Conservation (phyloP, 768 basidiomycete genomes). For the Termitomyces sp. region DNA sequence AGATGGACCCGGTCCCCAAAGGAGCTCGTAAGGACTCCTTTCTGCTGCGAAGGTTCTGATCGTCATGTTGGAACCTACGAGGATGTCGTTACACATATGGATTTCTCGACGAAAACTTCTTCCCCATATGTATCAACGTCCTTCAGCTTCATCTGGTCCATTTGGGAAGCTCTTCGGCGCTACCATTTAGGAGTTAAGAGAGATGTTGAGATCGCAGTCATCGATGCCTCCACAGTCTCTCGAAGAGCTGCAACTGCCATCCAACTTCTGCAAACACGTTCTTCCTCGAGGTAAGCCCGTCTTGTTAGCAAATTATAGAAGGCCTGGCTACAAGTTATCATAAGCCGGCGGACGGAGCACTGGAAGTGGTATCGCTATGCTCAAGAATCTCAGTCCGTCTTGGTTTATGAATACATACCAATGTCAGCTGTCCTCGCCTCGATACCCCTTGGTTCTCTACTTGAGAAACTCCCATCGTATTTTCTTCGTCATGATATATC, state of each 20-base stretch:
- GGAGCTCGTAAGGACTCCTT: slow-evolving; percentile 17
- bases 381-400: slow-evolving; percentile 70
- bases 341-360: slow-evolving; percentile 34
- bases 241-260: slow-evolving; percentile 59
- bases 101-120: slow-evolving; percentile 68
- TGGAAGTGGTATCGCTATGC: slow-evolving; percentile 78
- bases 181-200: slow-evolving; percentile 70
- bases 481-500: slow-evolving; percentile 35
- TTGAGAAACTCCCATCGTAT: slow-evolving; percentile 70
- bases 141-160: slow-evolving; percentile 77
- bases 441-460: slow-evolving; percentile 57
- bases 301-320: neutral
- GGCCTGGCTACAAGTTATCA: neutral
- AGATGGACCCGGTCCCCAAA: slow-evolving; percentile 32
- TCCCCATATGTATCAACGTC: slow-evolving; percentile 73
- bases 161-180: slow-evolving; percentile 79
- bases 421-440: slow-evolving; percentile 62
- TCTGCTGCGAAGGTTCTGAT: neutral
- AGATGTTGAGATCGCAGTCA: slow-evolving; percentile 72
- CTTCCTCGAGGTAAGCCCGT: slow-evolving; percentile 50
- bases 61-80: slow-evolving; percentile 36
- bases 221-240: slow-evolving; percentile 58
- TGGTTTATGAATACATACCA: slow-evolving; percentile 66
- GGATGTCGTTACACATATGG: slow-evolving; percentile 67
- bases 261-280: slow-evolving; percentile 50